Base-by-base conservation (phyloP, 768 basidiomycete genomes). In the Mycena galericulata region DNA sequence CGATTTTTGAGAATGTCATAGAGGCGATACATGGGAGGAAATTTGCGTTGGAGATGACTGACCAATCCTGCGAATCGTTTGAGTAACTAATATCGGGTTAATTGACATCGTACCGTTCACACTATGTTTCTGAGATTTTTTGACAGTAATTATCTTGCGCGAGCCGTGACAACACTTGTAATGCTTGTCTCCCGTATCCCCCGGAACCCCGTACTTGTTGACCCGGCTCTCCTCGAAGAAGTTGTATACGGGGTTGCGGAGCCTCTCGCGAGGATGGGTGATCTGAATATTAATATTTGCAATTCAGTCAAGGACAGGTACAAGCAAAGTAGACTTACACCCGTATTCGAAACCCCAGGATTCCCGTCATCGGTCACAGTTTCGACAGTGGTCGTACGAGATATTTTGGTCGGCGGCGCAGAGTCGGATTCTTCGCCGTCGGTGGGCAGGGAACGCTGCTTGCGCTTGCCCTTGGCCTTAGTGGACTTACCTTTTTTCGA, bases 151-250 rank as follows among this genome's bases (percentile, higher is more conserved):
- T 4, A 62, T 41, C 36, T 59, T 65, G 27, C 34, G 20, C 18
- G 51, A 41, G 3, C 69, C 70, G 47, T 73, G 72, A 32, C 40
- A 67, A 56, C 72, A 73, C 58, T 62, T 68, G 26, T 68, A 73
- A 29, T 71, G 67, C 24, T 65, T 62, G 29, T 65, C 62, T 9
- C 69, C 69, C 6, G 29, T 18, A 8, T 50, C 46, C 9, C 72
- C 65, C 1, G 53, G 20, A 11, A 51, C 41, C 2, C 71, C 71
- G 38, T 66, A 51, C 26, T 36, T 43, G 24, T 62, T 54, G 38
- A 45, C n/a, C 15, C 30, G 46, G 1, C 65, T 59, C 1, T 43
- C 14, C 57, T 72, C 53, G 46, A 69, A 72, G 60, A 72, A 72
- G 22, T 66, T 34, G 41, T 72, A 69, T 15, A 72, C 58, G 2